Evolutionary conservation across 2,329 filamentous ascomycete genomes (phyloP), one percentile per base, ranked within the genome.

Genomic region (Sclerotinia borealis): DNA sequence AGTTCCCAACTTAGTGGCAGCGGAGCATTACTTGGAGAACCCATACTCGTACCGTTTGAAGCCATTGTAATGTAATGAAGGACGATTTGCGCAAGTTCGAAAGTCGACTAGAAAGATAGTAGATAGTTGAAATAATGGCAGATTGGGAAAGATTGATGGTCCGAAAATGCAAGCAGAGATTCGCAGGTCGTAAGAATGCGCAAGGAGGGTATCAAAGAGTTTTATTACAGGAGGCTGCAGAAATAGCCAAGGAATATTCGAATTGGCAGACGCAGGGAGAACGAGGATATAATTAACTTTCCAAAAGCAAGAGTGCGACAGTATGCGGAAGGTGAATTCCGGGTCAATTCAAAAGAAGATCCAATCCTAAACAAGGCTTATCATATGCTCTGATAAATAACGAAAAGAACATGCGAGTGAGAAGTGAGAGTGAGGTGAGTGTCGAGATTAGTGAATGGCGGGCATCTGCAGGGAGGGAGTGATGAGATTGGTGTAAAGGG

Each of bases 11-110:
- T 15, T 27, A 25, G 19, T 48, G 29, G 43, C 36, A 31, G 29
- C 37, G 58, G 2, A 29, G 29, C 25, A 47, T 54, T 64, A 64
- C 64, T 64, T 22, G 52, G 60, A 60, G 58, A 58, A 17, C n/a
- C 48, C 58, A 60, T 65, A 17, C 55, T 64, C 29, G 59, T 50
- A 34, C 39, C 31, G 39, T 64, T 61, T 45, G 64, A 25, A 25
- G 62, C 49, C 66, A 67, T 67, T 48, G 34, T 59, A 34, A 55
- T n/a, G 29, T 22, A 36, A 25, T 43, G 59, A 54, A 45, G 39
- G 36, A 9, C 29, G n/a, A 34, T 59, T 15, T 48, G 22, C 22
- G 39, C 29, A 48, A 29, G 11, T 13, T 48, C n/a, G 31, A 59
- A 27, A 59, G 55, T 27, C 43, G 36, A 39, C 7, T n/a, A 29